Percentiles rank a stretch among this genome's conserved stretches.
phyloP scores from a whole-genome alignment of 306 rosid species.

The Sesbania bispinosa region DNA sequence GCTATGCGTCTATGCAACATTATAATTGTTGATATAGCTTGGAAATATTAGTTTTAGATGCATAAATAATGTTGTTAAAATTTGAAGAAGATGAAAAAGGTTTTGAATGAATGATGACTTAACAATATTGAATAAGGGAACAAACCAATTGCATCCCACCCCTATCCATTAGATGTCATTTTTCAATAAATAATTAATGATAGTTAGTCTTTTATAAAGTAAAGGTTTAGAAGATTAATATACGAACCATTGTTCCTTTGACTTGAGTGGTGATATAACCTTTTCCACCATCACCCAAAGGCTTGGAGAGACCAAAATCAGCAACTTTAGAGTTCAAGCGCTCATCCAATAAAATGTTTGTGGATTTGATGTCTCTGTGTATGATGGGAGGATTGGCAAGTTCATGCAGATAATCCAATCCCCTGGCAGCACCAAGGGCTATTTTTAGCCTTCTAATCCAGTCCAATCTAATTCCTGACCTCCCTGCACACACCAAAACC shows the following conservation, averaged over 20 bases:
- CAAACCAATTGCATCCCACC: too few species aligned
- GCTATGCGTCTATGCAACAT: too few species aligned
- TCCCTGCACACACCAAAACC: slow-evolving; percentile 57
- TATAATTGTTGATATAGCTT: too few species aligned
- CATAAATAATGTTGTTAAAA: too few species aligned
- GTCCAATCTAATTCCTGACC: slow-evolving; percentile 53
- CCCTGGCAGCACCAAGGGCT: slow-evolving; percentile 74
- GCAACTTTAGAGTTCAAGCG: slow-evolving; percentile 63
- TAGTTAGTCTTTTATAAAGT: too few species aligned
- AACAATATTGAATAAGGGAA: too few species aligned
- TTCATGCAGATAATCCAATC: slow-evolving; percentile 75
- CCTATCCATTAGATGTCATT: too few species aligned
- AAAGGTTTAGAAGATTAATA: background rate
- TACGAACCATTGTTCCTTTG: slow-evolving; percentile 77
- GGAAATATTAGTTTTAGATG: too few species aligned
- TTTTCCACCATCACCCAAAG: slow-evolving; percentile 43
- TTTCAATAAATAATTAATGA: too few species aligned
- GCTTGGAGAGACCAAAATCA: slow-evolving; percentile 88
- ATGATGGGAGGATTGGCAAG: slow-evolving; percentile 74
- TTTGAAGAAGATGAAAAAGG: too few species aligned
- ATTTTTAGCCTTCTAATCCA: slow-evolving; percentile 67
- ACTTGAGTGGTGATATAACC: slow-evolving; percentile 73
- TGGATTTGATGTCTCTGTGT: slow-evolving; percentile 80
- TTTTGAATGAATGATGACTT: too few species aligned
- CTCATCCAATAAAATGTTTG: slow-evolving; percentile 69